phyloP scores from a whole-genome alignment of 805 yeast genomes.

The Yamadazyma phyllophila region DNA sequence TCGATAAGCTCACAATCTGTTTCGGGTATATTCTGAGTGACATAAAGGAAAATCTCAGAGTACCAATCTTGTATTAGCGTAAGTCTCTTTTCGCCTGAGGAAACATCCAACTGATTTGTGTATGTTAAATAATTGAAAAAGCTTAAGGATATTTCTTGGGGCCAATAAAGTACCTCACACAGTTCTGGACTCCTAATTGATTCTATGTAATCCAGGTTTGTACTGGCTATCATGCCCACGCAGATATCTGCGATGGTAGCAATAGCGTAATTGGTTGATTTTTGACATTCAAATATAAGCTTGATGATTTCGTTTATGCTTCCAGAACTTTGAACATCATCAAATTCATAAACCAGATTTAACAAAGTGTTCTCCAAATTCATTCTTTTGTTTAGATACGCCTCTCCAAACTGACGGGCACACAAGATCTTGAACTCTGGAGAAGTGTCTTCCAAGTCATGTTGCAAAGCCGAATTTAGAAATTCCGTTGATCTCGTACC shows the following conservation, averaged over 20 bases:
- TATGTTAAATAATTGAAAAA: neutral
- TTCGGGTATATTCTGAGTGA: neutral
- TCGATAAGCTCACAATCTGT: neutral
- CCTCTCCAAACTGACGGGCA: slow-evolving; percentile 16
- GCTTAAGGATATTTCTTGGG: neutral
- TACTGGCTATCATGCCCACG: neutral
- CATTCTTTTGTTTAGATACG: slow-evolving; percentile 26
- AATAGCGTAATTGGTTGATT: neutral
- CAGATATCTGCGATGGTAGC: slow-evolving; percentile 4
- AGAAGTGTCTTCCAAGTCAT: slow-evolving; percentile 19
- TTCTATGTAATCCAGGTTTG: neutral
- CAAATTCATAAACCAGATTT: slow-evolving; percentile 18
- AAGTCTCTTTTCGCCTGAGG: neutral
- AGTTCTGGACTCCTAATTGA: neutral
- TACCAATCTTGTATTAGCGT: neutral
- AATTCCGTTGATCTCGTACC: neutral
- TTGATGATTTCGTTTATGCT: neutral
- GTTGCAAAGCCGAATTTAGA: neutral
- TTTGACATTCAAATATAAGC: neutral
- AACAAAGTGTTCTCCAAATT: slow-evolving; percentile 21
- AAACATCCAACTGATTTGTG: neutral
- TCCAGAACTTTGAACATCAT: slow-evolving; percentile 7
- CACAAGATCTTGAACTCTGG: slow-evolving; percentile 24
- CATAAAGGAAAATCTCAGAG: neutral
- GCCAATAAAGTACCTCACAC: neutral